Base-by-base conservation (phyloP, 2,329 filamentous ascomycete species). In the Colletotrichum phormii region DNA sequence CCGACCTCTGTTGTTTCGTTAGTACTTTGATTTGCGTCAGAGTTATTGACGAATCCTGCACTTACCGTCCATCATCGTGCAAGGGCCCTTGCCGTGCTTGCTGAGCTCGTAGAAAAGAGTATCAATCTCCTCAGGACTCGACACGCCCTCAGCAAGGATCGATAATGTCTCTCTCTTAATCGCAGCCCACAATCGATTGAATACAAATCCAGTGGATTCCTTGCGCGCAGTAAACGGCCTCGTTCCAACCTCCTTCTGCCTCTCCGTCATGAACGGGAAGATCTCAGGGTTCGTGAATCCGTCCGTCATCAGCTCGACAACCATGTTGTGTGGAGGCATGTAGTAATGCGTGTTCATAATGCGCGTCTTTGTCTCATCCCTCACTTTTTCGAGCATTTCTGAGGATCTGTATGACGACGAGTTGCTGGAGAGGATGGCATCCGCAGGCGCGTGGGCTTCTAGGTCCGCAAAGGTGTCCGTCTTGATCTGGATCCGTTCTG, bases 111-210 rank as follows among this genome's bases (percentile, higher is more conserved):
- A 75, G 82, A 85, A 89, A 5, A 89, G 76, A 0, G 75, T 75
- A 70, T 90, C 88, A 31, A 89, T 84, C 62, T 88, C 84, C n/a
- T 83, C 79, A 0, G 88, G 86, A 0, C 79, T 81, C 0, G 83
- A 82, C 0, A 89, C 86, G 0, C 82, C 87, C 62, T 89, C 88
- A 0, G 84, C 81, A 3, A 90, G 74, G 11, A 89, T 86, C 0
- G 78, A 83, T 64, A 90, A 73, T 0, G 80, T 78, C 74, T 90
- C 88, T 2, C 88, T 81, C 77, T 90, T 89, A 18, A 90, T 82
- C 0, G 88, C 88, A 0, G 88, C 88, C 88, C 88, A 90, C 0
- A 90, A 77, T 0, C 88, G 84, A 66, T 90, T 89, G 75, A 89
- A 87, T 46, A 90, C 86, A 73, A 89, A 86, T 0, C 88, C 85